Percentiles rank a stretch among this genome's conserved stretches.
Conservation (phyloP, 306 rosid genomes). For the Pyrus communis region DNA sequence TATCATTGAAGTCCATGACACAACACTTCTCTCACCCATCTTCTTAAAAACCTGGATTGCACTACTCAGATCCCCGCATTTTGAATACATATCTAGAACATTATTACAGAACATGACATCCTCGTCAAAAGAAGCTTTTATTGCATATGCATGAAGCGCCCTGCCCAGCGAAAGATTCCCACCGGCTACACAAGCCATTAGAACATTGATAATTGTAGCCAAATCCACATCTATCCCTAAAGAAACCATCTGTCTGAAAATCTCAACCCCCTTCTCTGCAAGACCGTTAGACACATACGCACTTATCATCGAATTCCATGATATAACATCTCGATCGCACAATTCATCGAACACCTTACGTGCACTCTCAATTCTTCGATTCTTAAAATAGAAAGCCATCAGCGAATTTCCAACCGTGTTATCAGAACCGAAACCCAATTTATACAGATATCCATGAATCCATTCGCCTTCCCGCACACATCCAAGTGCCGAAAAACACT, state of each 20-base stretch:
- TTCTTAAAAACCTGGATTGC: slow-evolving; percentile 46
- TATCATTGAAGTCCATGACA: slow-evolving; percentile 78
- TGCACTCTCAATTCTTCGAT: slow-evolving; percentile 52
- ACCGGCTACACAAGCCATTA: slow-evolving; percentile 58
- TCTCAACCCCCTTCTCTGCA: slow-evolving; percentile 31
- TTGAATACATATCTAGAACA: slow-evolving; percentile 72
- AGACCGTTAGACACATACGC: slow-evolving; percentile 49
- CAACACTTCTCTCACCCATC: slow-evolving; percentile 52
- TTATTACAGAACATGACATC: slow-evolving; percentile 48
- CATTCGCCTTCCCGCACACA: slow-evolving; percentile 34
- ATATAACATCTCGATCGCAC: slow-evolving; percentile 55
- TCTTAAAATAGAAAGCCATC: slow-evolving; percentile 44
- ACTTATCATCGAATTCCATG: slow-evolving; percentile 83
- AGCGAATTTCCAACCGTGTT: slow-evolving; percentile 45
- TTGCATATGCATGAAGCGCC: slow-evolving; percentile 46
- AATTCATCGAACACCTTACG: slow-evolving; percentile 60
- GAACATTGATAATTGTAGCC: slow-evolving; percentile 54
- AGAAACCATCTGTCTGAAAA: slow-evolving; percentile 42
- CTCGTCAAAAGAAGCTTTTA: slow-evolving; percentile 33
- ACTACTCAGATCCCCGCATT: slow-evolving; percentile 45
- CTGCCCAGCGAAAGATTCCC: slow-evolving; percentile 45
- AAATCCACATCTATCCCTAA: slow-evolving; percentile 39
- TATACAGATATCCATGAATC: slow-evolving; percentile 51
- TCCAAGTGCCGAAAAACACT: slow-evolving; percentile 52
- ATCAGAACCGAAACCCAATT: slow-evolving; percentile 39